Conservation (phyloP, 306 rosid genomes). For the Castanea sativa region DNA sequence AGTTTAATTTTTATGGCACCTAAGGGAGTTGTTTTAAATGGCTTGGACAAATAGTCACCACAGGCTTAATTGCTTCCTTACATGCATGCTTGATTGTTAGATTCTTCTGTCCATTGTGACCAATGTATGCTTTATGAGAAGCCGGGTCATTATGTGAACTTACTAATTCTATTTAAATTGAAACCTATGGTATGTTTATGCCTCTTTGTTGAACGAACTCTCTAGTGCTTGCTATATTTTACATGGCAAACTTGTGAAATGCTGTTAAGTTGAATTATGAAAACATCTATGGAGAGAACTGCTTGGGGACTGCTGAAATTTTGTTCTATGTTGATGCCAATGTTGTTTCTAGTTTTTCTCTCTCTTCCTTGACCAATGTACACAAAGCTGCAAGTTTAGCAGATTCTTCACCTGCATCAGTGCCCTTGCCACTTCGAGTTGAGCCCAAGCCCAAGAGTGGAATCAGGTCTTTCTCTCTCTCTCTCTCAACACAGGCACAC, state of each 20-base stretch:
- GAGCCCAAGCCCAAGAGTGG: slow-evolving; percentile 96
- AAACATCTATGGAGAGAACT: background rate
- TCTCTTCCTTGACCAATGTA: slow-evolving; percentile 51
- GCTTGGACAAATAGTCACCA: background rate
- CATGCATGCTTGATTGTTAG: background rate
- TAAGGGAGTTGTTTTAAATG: background rate
- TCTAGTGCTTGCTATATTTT: background rate
- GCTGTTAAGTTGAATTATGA: background rate
- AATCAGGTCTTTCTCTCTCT: slow-evolving; percentile 58
- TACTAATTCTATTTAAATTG: background rate
- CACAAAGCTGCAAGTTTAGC: slow-evolving; percentile 89
- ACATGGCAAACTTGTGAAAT: background rate
- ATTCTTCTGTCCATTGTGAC: background rate
- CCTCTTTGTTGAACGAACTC: background rate
- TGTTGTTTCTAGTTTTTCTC: slow-evolving; percentile 1
- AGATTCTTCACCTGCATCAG: slow-evolving; percentile 86
- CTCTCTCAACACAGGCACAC: background rate
- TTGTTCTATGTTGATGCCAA: background rate
- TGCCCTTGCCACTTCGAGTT: slow-evolving; percentile 81
- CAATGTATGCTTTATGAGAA: background rate
- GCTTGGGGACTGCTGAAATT: background rate
- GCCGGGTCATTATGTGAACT: background rate
- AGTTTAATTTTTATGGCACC: background rate
- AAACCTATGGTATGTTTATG: background rate
- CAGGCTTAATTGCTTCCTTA: background rate